Percentiles rank a stretch among this genome's conserved stretches.
Conservation (phyloP, 345 rosid genomes). For the Mangifera indica region DNA sequence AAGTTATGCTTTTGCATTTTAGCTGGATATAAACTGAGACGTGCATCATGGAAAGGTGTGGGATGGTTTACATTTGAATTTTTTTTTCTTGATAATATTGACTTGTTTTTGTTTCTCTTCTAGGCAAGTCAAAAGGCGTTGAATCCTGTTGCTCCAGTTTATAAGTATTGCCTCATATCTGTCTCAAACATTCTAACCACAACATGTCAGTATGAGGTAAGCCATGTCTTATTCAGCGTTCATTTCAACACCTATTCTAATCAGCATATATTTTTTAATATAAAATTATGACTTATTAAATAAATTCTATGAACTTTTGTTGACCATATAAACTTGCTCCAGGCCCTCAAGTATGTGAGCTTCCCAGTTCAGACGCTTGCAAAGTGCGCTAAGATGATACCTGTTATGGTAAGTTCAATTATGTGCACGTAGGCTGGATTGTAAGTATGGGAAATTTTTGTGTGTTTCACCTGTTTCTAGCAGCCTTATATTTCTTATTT, state of each 20-base stretch:
- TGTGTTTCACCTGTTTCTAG: slow-evolving; percentile 5
- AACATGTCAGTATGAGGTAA: slow-evolving; percentile 95
- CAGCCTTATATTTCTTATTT: not conserved
- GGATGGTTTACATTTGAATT: not conserved
- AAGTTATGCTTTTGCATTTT: not conserved
- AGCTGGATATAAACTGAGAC: not conserved
- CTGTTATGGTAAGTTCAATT: slow-evolving; percentile 76
- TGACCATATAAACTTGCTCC: slow-evolving; percentile 25
- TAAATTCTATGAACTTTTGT: slow-evolving; percentile 10
- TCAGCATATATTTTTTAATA: not conserved
- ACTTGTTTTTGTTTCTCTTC: slow-evolving; percentile 14
- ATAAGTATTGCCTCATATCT: slow-evolving; percentile 78
- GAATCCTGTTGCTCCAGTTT: slow-evolving; percentile 90
- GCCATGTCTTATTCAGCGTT: not conserved
- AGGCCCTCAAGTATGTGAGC: slow-evolving; percentile 97
- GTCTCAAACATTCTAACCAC: slow-evolving; percentile 80
- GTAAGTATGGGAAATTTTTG: not conserved
- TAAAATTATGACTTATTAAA: slow-evolving; percentile 10
- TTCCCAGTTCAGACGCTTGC: slow-evolving; percentile 95
- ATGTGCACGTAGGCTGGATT: not conserved
- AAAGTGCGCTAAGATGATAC: slow-evolving; percentile 97
- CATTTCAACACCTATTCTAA: not conserved
- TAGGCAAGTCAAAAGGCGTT: slow-evolving; percentile 80
- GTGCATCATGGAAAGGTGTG: not conserved
- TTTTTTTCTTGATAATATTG: not conserved